Base-by-base conservation (phyloP, 1,139 yeast species). In the Debaryomycetaceae sp. region DNA sequence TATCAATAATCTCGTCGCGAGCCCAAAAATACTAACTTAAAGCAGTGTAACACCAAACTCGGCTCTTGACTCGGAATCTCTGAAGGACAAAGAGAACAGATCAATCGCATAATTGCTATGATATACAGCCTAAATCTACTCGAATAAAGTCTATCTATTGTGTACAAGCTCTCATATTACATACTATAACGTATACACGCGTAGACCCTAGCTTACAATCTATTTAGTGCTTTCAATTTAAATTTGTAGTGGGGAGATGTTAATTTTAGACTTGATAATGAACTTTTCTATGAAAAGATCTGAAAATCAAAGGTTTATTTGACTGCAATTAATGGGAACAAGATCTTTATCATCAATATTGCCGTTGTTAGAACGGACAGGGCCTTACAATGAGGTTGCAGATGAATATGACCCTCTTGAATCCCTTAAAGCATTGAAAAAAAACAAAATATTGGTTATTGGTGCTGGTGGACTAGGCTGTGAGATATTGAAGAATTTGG, bases 401-500 rank as follows among this genome's bases (percentile, higher is more conserved):
- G 69, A 63, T 3, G 73, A 68, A 29, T 73, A 70, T 45, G 47
- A 53, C 15, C 32, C 53, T 5, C 40, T 41, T 1, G 59, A 53
- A 9, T 65, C 75, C 5, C 31, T 47, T 3, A 31, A 47, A 1
- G 58, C 70, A 5, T 53, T 78, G 5, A 38, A 37, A 5, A 44
- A 51, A 1, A 51, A 71, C 16, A 65, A 66, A 42, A 59, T 79
- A 46, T 70, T 73, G 47, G 82, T 84, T 1, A 68, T 91, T 31
- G 98, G 98, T 0, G 97, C 98, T 1, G 98, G 98, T 1, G 98
- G 98, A 0, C 67, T 92, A 8, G 98, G 98, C 0, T 92, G 98
- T 65, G 98, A 92, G 61, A 81, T 92, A 30, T 65, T 92, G 38
- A 91, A 91, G 65, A 81, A 89, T 60, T 67, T 92, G 37, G 92